These are phyloP conservation scores for Syncephalastrum racemosum DNA, from an alignment of 371 early-diverging fungal genomes.

Conservation along the genomic window DNA sequence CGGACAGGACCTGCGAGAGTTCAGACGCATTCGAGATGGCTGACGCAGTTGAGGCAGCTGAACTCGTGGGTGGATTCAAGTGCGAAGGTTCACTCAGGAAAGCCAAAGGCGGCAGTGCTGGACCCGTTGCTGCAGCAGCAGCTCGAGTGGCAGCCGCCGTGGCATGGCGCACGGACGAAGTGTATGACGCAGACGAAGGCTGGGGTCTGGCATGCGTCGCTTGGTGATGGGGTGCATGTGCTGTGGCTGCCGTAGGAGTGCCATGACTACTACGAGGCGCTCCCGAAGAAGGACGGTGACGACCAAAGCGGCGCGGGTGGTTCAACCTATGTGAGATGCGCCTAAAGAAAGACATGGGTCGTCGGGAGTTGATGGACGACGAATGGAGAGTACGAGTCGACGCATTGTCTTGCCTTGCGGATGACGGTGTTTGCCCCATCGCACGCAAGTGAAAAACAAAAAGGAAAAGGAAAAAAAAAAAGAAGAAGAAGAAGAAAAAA, in stretches of 20 bases:
- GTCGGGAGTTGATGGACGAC: constrained; percentile 22
- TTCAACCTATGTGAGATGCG: constrained; percentile 18
- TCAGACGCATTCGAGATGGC: constrained; percentile 21
- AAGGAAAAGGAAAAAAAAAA: background rate
- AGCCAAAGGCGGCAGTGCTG: constrained; percentile 13
- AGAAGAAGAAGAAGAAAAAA: background rate
- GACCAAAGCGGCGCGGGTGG: constrained; percentile 25
- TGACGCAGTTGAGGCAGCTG: constrained; percentile 25
- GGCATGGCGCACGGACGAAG: constrained; percentile 18
- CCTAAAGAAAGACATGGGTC: constrained; percentile 24
- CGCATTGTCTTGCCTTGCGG: constrained; percentile 29
- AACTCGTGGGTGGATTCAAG: constrained; percentile 11
- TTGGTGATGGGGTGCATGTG: background rate
- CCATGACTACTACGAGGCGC: too few species aligned
- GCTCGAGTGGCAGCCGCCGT: constrained; percentile 25
- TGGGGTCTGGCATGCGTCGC: too few species aligned
- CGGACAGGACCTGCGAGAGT: constrained; percentile 25
- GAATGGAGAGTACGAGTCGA: constrained; percentile 32
- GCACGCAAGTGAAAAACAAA: background rate
- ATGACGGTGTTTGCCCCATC: constrained; percentile 30
- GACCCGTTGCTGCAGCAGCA: constrained; percentile 28
- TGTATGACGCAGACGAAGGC: too few species aligned
- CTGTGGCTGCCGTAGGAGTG: background rate
- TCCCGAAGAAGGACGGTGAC: constrained; percentile 9
- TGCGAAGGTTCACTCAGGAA: constrained; percentile 8